phyloP scores from a whole-genome alignment of 768 basidiomycete species.

The Suillus tomentosus region DNA sequence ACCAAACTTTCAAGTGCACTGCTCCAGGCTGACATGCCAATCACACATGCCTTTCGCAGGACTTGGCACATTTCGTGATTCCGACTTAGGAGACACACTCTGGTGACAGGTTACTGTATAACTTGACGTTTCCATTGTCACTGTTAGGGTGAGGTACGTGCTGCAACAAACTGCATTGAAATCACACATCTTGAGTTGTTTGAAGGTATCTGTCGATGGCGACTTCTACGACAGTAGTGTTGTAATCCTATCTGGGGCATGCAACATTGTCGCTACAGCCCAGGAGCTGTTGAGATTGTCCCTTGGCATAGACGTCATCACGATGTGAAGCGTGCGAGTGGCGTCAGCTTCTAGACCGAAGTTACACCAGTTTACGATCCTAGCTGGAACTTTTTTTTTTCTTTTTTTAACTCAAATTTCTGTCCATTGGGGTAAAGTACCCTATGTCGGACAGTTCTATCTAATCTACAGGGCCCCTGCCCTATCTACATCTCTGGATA shows the following conservation, averaged over 20 bases:
- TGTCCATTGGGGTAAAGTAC: no score
- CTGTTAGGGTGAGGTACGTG: neutral
- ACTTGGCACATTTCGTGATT: slow-evolving; percentile 2
- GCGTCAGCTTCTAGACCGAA: neutral
- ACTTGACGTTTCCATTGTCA: neutral
- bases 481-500: no score
- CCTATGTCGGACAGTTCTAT: no score
- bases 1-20: neutral
- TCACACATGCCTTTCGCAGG: neutral
- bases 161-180: neutral
- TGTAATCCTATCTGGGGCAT: neutral
- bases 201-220: neutral
- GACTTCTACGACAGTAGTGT: neutral
- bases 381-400: no score
- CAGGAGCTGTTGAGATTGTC: neutral
- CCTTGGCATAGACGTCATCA: neutral
- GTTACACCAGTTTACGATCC: neutral
- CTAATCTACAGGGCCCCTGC: no score
- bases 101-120: neutral
- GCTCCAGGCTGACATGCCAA: neutral
- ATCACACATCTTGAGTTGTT: neutral
- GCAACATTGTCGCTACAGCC: neutral
- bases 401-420: no score
- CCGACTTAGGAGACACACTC: neutral
- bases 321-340: neutral